Evolutionary conservation across 441 rosid species (phyloP).

Genomic region (Populus trichocarpa): DNA sequence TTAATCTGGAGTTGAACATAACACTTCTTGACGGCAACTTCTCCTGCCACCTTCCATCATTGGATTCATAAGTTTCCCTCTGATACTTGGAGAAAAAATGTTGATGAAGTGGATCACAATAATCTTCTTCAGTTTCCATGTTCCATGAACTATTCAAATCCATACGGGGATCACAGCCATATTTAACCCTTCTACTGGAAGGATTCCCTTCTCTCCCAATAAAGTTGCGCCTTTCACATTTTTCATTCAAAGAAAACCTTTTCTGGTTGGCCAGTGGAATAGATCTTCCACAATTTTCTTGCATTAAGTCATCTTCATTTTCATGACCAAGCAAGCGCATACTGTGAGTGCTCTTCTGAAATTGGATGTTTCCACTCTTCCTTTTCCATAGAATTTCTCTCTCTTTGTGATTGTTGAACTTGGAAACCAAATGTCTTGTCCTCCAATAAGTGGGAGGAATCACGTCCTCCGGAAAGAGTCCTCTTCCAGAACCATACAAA

Average conservation of each 20-base stretch:
- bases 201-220: conserved; percentile 30
- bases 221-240: conserved; percentile 25
- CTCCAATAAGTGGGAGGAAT: conserved; percentile 26
- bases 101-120: conserved; percentile 18
- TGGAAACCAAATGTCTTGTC: conserved; percentile 25
- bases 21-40: conserved; percentile 19
- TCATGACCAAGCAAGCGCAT: conserved; percentile 21
- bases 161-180: conserved; percentile 21
- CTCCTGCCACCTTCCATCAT: conserved; percentile 31
- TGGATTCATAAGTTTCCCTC: conserved; percentile 25
- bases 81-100: conserved; percentile 17
- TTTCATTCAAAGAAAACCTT: conserved; percentile 26
- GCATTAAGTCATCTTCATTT: conserved; percentile 27
- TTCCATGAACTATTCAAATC: conserved; percentile 31
- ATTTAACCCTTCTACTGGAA: conserved; percentile 31
- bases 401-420: conserved; percentile 21
- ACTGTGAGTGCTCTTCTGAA: conserved; percentile 21
- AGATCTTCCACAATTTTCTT: conserved; percentile 21
- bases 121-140: conserved; percentile 31
- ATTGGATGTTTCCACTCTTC: neutral
- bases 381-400: conserved; percentile 27
- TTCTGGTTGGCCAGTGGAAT: conserved; percentile 23
- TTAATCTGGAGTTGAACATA: conserved; percentile 22
- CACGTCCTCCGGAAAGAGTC: conserved; percentile 20
- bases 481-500: conserved; percentile 21